These are phyloP conservation scores for Sporothrix schenckii DNA, from an alignment of 2,329 filamentous ascomycete genomes.

Conservation along the genomic window DNA sequence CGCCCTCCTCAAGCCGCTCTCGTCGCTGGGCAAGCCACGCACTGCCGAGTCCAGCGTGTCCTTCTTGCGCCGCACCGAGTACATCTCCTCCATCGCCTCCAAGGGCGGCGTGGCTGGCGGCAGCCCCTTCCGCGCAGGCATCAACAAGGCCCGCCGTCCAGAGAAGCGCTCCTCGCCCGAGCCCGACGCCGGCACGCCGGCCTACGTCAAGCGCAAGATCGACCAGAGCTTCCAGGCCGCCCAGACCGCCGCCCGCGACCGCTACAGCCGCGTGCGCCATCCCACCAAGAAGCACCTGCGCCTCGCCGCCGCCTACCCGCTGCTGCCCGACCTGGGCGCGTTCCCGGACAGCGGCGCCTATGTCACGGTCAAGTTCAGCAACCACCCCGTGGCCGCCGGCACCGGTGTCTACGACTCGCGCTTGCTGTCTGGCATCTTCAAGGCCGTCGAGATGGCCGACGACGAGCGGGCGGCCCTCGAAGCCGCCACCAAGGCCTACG, in stretches of 20 bases:
- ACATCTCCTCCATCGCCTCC: slow-evolving; percentile 69
- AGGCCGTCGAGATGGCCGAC: slow-evolving; percentile 59
- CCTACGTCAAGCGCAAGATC: slow-evolving; percentile 69
- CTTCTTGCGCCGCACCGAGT: slow-evolving; percentile 94
- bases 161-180: slow-evolving; percentile 46
- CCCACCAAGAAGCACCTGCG: slow-evolving; percentile 62
- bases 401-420: slow-evolving; percentile 62
- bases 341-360: slow-evolving; percentile 72
- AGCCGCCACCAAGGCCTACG: slow-evolving; percentile 56
- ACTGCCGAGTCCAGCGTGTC: slow-evolving; percentile 77
- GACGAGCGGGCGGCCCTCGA: slow-evolving; percentile 58
- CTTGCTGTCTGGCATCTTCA: slow-evolving; percentile 63
- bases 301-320: slow-evolving; percentile 61
- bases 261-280: slow-evolving; percentile 58
- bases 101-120: slow-evolving; percentile 45
- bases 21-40: slow-evolving; percentile 82
- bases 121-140: slow-evolving; percentile 28
- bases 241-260: slow-evolving; percentile 58
- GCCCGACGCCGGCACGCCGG: slow-evolving; percentile 62
- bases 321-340: slow-evolving; percentile 68
- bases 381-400: slow-evolving; percentile 60
- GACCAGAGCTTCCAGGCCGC: slow-evolving; percentile 63
- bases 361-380: slow-evolving; percentile 69
- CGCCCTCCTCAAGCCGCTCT: slow-evolving; percentile 77
- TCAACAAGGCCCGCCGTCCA: slow-evolving; percentile 44